A percentile compares a stretch with the other conserved stretches of the same genome.
phyloP scores from a whole-genome alignment of 306 rosid species.

The Cicer arietinum region DNA sequence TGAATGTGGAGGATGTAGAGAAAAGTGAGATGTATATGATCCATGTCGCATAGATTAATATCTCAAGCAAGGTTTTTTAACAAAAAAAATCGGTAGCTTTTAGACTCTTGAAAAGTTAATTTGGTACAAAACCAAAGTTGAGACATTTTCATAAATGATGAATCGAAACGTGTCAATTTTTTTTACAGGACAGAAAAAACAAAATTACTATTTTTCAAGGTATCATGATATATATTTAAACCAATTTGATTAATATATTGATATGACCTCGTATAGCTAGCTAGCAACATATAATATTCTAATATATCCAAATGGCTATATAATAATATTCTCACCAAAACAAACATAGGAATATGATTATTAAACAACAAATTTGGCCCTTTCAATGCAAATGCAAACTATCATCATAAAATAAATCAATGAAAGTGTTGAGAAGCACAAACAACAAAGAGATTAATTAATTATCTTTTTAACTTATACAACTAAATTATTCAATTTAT shows the following conservation, averaged over 20 bases:
- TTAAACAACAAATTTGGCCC: conserved; percentile 33
- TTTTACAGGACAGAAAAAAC: not conserved
- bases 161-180: not conserved
- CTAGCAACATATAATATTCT: not conserved
- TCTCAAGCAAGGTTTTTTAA: too few species aligned
- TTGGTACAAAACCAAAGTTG: not conserved
- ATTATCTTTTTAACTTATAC: conserved; percentile 6
- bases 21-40: too few species aligned
- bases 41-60: too few species aligned
- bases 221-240: not conserved
- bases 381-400: not conserved
- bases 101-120: too few species aligned
- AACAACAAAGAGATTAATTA: conserved; percentile 30
- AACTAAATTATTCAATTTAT: conserved; percentile 25
- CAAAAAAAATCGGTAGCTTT: too few species aligned
- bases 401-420: not conserved
- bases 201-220: not conserved
- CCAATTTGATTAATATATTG: not conserved
- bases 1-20: too few species aligned
- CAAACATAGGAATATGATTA: conserved; percentile 4
- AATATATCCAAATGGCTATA: not conserved
- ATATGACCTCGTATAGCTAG: conserved; percentile 15
- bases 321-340: conserved; percentile 28
- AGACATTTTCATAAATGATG: not conserved
- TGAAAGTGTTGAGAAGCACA: conserved; percentile 48